A percentile compares a stretch with the other conserved stretches of the same genome.
phyloP scores from a whole-genome alignment of 2,329 filamentous ascomycete genomes.

The Rasamsonia emersonii region DNA sequence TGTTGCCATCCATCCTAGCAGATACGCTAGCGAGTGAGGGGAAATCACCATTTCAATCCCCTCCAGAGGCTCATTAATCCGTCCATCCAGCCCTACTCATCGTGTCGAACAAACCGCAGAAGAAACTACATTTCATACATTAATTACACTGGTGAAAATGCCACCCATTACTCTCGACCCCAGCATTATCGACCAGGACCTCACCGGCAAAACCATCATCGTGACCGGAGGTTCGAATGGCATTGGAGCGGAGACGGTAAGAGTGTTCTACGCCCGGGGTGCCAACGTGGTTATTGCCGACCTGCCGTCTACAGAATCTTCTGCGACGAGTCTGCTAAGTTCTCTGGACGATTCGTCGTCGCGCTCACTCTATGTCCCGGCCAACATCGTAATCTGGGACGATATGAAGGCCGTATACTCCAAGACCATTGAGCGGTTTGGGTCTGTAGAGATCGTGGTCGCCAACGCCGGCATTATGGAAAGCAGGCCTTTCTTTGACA shows the following conservation, averaged over 20 bases:
- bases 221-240: conserved; percentile 80
- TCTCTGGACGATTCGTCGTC: neutral
- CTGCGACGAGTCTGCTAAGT: neutral
- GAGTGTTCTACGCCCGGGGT: conserved; percentile 77
- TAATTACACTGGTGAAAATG: neutral
- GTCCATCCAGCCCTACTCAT: too few relatives aligned
- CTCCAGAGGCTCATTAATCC: too few relatives aligned
- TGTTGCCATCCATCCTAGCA: too few relatives aligned
- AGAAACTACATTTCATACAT: neutral
- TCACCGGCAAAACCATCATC: conserved; percentile 51
- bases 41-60: too few relatives aligned
- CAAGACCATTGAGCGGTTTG: conserved; percentile 22
- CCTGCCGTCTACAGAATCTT: conserved; percentile 50
- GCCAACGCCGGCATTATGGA: neutral
- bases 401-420: conserved; percentile 29
- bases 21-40: too few relatives aligned
- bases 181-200: neutral
- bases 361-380: conserved; percentile 28
- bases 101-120: too few relatives aligned
- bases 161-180: neutral
- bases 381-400: conserved; percentile 29
- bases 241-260: conserved; percentile 75
- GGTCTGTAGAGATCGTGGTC: conserved; percentile 6
- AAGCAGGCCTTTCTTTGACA: conserved; percentile 11
- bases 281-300: conserved; percentile 77